A percentile compares a stretch with the other conserved stretches of the same genome.
Evolutionary conservation across 768 basidiomycete genomes (phyloP).

Genomic region (Pisolithus sp.): DNA sequence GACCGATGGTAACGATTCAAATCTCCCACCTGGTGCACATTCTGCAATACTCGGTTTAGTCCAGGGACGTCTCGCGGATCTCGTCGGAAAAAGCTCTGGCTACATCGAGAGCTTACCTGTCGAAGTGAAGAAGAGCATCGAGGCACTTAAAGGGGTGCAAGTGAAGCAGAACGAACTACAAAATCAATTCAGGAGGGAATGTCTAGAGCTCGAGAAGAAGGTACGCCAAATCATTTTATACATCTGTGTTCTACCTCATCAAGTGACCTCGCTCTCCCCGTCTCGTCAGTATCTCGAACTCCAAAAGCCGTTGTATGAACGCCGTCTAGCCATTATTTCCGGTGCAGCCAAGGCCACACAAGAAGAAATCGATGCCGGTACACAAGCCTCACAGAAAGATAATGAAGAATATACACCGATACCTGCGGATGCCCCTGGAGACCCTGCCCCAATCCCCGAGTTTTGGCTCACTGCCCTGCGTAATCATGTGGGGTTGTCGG

Average conservation of each 20-base stretch:
- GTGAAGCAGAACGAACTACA: constrained; percentile 87
- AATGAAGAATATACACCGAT: constrained; percentile 65
- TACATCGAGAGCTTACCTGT: constrained; percentile 87
- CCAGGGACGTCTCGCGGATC: constrained; percentile 76
- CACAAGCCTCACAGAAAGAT: constrained; percentile 66
- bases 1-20: constrained; percentile 39
- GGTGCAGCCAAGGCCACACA: constrained; percentile 66
- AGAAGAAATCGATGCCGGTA: constrained; percentile 81
- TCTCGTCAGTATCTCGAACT: constrained; percentile 59
- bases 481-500: constrained; percentile 81
- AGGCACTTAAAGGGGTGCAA: constrained; percentile 92
- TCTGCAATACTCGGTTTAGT: constrained; percentile 80
- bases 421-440: constrained; percentile 41
- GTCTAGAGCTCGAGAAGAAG: constrained; percentile 94
- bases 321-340: constrained; percentile 76
- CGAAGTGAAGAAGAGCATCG: constrained; percentile 76
- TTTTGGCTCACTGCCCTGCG: constrained; percentile 98
- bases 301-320: constrained; percentile 81
- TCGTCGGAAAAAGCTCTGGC: constrained; percentile 88
- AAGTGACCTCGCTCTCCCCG: constrained; percentile 1
- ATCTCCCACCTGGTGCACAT: constrained; percentile 40
- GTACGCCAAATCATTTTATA: constrained; percentile 35
- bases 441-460: constrained; percentile 61
- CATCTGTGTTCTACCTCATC: constrained; percentile 12
- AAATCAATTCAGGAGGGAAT: constrained; percentile 88